Base-by-base conservation (phyloP, 2,329 filamentous ascomycete species). In the Thielaviopsis euricoi region DNA sequence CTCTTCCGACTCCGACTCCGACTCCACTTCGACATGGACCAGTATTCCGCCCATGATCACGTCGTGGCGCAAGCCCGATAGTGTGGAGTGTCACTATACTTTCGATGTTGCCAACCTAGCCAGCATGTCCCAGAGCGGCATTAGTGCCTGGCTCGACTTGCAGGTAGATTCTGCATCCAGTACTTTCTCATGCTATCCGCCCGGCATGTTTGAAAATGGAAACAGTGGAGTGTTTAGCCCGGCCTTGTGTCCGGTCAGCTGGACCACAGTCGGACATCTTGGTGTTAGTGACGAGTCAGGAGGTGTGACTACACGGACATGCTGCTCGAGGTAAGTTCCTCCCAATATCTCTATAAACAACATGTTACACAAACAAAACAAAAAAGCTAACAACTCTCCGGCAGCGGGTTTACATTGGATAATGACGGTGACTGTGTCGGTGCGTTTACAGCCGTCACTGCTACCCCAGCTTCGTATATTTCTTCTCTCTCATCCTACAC, bases 191-290 rank as follows among this genome's bases (percentile, higher is more conserved):
- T 73, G 71, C 58, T 73, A 73, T 58, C 71, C 71, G 0, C 65
- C 70, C 40, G 67, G 67, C 62, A 73, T 73, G 71, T 72, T 73
- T 56, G 63, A 62, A 5, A 64, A 65, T 15, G 67, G 65, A 13
- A 66, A 67, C 21, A 71, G 69, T 3, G 71, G 71, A 22, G 66
- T 71, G 5, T 73, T 71, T 40, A 72, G 71, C 53, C 71, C 71
- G 10, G 71, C 66, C 2, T 69, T 68, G 25, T 73, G 71, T 52
- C 71, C 71, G 43, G 64, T 66, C 58, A 69, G 71, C 25, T 73
- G 71, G 71, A 71, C 69, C 6, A 73, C 71, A 3, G 71, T 66
- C 1, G 64, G 67, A 23, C 66, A 67, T 43, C 67, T 65, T 2
- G 64, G 68, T 10, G 63, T 29, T 66, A 53, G 59, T 60, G 29